phyloP scores from a whole-genome alignment of 148 eudicot species.

The Beta vulgaris region DNA sequence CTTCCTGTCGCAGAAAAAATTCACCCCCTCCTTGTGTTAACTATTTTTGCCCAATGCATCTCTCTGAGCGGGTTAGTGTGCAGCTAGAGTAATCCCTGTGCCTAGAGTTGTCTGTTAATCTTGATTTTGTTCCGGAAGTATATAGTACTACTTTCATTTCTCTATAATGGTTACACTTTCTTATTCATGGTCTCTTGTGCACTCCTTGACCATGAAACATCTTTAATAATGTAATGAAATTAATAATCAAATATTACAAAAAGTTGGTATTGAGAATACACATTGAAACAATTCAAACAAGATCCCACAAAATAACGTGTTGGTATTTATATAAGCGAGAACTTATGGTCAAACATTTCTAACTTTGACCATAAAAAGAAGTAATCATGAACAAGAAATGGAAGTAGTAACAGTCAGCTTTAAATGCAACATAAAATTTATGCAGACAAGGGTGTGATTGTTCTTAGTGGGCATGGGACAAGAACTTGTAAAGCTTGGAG shows the following conservation, averaged over 20 bases:
- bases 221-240: too few species aligned
- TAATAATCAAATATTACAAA: too few species aligned
- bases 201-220: too few species aligned
- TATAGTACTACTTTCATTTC: neutral
- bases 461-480: neutral
- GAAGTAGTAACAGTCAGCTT: neutral
- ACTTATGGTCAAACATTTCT: too few species aligned
- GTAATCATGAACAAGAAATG: too few species aligned
- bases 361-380: too few species aligned
- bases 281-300: too few species aligned
- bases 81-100: neutral
- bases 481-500: neutral
- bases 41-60: conserved; percentile 94
- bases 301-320: too few species aligned
- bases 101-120: neutral
- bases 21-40: conserved; percentile 86
- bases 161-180: too few species aligned
- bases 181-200: too few species aligned
- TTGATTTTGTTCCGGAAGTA: neutral
- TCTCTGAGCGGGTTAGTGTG: conserved; percentile 79
- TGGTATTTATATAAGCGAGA: too few species aligned
- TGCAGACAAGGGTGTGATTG: neutral
- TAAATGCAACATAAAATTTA: neutral
- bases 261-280: too few species aligned
- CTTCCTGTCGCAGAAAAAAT: conserved; percentile 64